phyloP scores from a whole-genome alignment of 345 rosid genomes.

The Sonneratia caseolaris region DNA sequence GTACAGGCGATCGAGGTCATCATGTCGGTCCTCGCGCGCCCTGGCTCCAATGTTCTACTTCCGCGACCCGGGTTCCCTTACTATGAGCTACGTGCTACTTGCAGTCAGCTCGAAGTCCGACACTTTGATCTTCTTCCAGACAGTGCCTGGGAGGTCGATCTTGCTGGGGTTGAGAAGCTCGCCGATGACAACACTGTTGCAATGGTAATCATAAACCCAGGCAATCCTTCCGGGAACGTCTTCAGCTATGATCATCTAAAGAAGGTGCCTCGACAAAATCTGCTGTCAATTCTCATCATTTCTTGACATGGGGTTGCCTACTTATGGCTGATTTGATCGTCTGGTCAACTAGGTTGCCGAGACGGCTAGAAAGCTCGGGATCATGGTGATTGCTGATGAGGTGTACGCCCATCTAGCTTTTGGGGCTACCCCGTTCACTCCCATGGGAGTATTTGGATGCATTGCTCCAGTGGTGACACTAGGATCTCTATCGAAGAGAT shows the following conservation, averaged over 20 bases:
- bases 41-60: slow-evolving; percentile 26
- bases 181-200: slow-evolving; percentile 23
- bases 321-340: neutral
- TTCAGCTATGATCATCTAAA: slow-evolving; percentile 30
- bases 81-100: slow-evolving; percentile 14
- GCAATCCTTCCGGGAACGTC: slow-evolving; percentile 54
- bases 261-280: slow-evolving; percentile 12
- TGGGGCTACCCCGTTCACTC: slow-evolving; percentile 40
- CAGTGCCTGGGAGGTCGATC: slow-evolving; percentile 31
- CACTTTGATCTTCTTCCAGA: slow-evolving; percentile 26
- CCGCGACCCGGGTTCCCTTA: slow-evolving; percentile 25
- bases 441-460: slow-evolving; percentile 46
- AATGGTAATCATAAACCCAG: slow-evolving; percentile 27
- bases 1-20: slow-evolving; percentile 19
- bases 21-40: slow-evolving; percentile 15
- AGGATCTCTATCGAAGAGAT: slow-evolving; percentile 58
- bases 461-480: slow-evolving; percentile 44
- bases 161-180: slow-evolving; percentile 17
- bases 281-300: neutral
- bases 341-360: slow-evolving; percentile 31
- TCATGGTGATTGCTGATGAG: slow-evolving; percentile 51
- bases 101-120: slow-evolving; percentile 16
- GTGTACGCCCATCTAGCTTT: slow-evolving; percentile 38
- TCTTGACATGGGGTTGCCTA: neutral
- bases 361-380: slow-evolving; percentile 38